phyloP scores from a whole-genome alignment of 306 rosid genomes.

The Benincasa hispida region DNA sequence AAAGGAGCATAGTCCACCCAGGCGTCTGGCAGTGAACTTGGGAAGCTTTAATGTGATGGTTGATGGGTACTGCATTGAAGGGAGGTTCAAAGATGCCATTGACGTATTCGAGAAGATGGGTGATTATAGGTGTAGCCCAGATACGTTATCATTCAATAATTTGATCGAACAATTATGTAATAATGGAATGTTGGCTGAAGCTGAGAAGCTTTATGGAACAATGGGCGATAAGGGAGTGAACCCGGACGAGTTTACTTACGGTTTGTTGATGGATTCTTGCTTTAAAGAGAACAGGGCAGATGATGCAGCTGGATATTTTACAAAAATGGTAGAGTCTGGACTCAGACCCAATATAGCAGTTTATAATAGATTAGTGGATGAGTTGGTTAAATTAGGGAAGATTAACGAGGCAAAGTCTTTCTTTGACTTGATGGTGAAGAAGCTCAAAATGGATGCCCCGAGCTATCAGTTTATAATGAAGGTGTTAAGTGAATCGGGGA shows the following conservation, averaged over 20 bases:
- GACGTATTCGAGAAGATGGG: constrained; percentile 76
- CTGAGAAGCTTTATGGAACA: constrained; percentile 66
- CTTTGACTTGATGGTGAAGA: constrained; percentile 82
- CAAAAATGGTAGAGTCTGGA: constrained; percentile 66
- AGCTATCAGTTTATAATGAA: constrained; percentile 81
- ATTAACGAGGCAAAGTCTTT: constrained; percentile 62
- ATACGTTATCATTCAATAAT: constrained; percentile 67
- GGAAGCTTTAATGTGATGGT: constrained; percentile 91
- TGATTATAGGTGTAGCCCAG: constrained; percentile 63
- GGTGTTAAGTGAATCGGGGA: constrained; percentile 57
- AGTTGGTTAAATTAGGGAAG: constrained; percentile 65
- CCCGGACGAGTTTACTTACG: constrained; percentile 81
- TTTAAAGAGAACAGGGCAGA: constrained; percentile 65
- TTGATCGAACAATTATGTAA: constrained; percentile 78
- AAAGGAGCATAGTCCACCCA: constrained; percentile 52
- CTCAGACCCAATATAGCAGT: constrained; percentile 80
- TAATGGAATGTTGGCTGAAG: constrained; percentile 50
- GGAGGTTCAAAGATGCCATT: constrained; percentile 60
- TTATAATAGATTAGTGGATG: constrained; percentile 69
- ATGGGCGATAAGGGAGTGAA: constrained; percentile 67
- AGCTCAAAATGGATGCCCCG: constrained; percentile 82
- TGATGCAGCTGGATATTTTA: constrained; percentile 77
- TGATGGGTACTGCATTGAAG: constrained; percentile 62
- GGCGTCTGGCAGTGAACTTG: constrained; percentile 46
- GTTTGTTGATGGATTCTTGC: constrained; percentile 80